These are phyloP conservation scores for Zopfia rhizophila DNA, from an alignment of 2,329 filamentous ascomycete species.

Conservation along the genomic window DNA sequence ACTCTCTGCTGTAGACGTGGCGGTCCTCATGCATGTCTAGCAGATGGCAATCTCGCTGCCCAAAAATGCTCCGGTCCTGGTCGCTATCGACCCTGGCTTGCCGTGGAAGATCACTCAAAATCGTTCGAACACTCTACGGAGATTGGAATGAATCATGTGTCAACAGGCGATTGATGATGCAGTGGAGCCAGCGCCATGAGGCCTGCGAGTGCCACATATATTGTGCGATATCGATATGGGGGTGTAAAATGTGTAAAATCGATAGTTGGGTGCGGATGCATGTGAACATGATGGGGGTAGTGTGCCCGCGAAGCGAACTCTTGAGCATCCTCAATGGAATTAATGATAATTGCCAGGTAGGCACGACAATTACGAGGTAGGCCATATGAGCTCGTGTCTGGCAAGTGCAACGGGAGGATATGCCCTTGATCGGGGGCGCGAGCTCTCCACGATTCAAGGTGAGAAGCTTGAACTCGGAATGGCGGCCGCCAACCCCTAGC, in stretches of 20 bases:
- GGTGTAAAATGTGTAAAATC: constrained; percentile 22
- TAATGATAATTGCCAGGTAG: too few species aligned
- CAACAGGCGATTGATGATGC: constrained; percentile 35
- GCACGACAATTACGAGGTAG: too few species aligned
- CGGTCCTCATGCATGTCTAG: constrained; percentile 15
- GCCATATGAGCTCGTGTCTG: too few species aligned
- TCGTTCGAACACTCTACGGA: constrained; percentile 44
- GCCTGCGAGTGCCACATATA: constrained; percentile 37
- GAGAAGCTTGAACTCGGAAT: constrained; percentile 42
- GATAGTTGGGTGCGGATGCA: constrained; percentile 15
- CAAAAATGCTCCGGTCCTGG: constrained; percentile 48
- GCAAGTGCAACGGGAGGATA: constrained; percentile 18
- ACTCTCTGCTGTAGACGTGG: constrained; percentile 15
- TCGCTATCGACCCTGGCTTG: constrained; percentile 44
- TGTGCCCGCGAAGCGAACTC: too few species aligned
- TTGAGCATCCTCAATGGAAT: too few species aligned
- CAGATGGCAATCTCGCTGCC: constrained; percentile 30
- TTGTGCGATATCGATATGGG: constrained; percentile 24
- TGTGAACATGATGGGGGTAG: constrained; percentile 5
- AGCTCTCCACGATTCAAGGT: constrained; percentile 26
- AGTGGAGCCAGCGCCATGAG: constrained; percentile 38
- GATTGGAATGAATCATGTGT: constrained; percentile 36
- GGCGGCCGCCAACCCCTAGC: constrained; percentile 42
- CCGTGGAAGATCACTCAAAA: constrained; percentile 49
- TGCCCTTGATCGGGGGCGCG: constrained; percentile 22